Evolutionary conservation across 179 eudicot genomes (phyloP).

Genomic region (Camellia oleifera): DNA sequence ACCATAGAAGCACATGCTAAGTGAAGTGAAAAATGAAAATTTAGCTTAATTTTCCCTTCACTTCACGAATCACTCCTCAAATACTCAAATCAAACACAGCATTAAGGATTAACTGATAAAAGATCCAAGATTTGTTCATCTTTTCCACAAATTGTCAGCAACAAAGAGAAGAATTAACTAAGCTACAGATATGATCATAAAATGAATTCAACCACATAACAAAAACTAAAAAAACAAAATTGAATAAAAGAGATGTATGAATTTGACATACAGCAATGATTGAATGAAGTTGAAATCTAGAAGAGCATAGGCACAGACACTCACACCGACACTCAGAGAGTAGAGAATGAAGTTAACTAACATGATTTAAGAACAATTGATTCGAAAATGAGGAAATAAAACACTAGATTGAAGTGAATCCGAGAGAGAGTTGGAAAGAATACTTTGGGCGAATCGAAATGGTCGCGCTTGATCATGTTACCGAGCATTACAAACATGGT

Average conservation of each 20-base stretch:
- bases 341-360: background rate
- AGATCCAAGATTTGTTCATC: background rate
- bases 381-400: background rate
- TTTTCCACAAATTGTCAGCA: conserved; percentile 2
- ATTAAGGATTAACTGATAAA: background rate
- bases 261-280: background rate
- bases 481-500: conserved; percentile 97
- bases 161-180: background rate
- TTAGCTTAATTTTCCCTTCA: too few relatives aligned
- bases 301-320: background rate
- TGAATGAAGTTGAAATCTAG: too few relatives aligned
- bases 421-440: background rate
- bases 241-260: background rate
- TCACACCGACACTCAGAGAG: too few relatives aligned
- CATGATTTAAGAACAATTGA: background rate
- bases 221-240: too few relatives aligned
- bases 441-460: conserved; percentile 54
- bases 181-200: background rate
- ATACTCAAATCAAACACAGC: background rate
- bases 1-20: background rate
- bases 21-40: too few relatives aligned
- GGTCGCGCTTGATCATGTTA: conserved; percentile 84
- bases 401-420: background rate
- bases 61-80: too few relatives aligned
- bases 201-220: too few relatives aligned